Evolutionary conservation across 2,329 filamentous ascomycete genomes (phyloP), one percentile per base, ranked within the genome.

Genomic region (Dactylellina haptotyla): DNA sequence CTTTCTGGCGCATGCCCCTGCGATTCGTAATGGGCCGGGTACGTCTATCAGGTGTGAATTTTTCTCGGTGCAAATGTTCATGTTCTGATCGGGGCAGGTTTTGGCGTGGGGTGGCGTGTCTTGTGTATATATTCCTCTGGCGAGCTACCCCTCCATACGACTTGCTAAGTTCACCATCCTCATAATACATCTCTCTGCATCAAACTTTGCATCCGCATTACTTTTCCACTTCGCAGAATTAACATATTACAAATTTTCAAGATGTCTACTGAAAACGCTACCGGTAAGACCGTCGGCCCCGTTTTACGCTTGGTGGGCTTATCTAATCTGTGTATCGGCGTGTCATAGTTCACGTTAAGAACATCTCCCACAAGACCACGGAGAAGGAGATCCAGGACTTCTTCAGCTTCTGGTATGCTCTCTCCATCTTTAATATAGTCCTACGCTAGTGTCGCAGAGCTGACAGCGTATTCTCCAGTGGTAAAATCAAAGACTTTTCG

Each of bases 331-430:
- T 3, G 28, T 59, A 34, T 39, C 78, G 86, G 83, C 78, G n/a
- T n/a, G n/a, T n/a, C n/a, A 94, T 90, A 56, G 92, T 97, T 76
- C 84, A 93, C 83, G 93, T 98, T 79, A 90, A 91, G 83, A 93
- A 95, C 84, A 97, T 99, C 83, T 88, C 91, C 77, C 81, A 85
- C 75, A 83, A 89, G 81, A 97, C 94, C 66, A 88, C 87, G 77
- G 93, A 99, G 83, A 90, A 93, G 83, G 93, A 98, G 83, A 89
- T 99, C 79, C 88, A 88, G 80, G 93, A 97, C 80, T 99, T 99
- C 86, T 99, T 99, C 86, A 73, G 56, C 54, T 73, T 73, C 82
- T 89, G 87, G 92, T 94, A 86, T 79, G 46, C 18, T 10, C 5
- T 46, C 54, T 41, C 25, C 28, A 39, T 28, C 4, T 23, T 23